Conservation (phyloP, 371 early-diverging fungal species). For the Lichtheimia ornata region DNA sequence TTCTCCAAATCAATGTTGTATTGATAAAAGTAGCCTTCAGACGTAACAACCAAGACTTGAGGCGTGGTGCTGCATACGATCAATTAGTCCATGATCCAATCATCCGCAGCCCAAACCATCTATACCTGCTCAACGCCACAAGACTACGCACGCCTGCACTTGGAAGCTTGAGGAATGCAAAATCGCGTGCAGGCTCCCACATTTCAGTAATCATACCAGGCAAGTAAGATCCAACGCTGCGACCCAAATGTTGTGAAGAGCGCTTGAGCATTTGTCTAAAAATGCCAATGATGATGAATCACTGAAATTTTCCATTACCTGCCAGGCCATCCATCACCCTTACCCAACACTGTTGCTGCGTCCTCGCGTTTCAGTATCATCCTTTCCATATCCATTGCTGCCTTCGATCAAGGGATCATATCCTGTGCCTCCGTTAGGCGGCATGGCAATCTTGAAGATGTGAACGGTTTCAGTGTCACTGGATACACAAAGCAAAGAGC, state of each 20-base stretch:
- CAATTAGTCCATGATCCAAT: too few relatives aligned
- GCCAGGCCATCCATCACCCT: neutral
- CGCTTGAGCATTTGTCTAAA: constrained; percentile 54
- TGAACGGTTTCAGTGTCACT: constrained; percentile 97
- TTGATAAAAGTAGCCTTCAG: constrained; percentile 89
- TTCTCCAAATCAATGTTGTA: constrained; percentile 88
- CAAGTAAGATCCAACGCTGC: constrained; percentile 74
- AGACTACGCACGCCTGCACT: constrained; percentile 79
- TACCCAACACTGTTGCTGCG: constrained; percentile 24
- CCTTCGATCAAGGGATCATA: neutral
- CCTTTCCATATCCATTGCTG: constrained; percentile 7
- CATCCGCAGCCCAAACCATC: too few relatives aligned
- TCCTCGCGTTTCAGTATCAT: constrained; percentile 4
- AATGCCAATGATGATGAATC: neutral
- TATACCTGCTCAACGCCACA: constrained; percentile 75
- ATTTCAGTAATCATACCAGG: constrained; percentile 90
- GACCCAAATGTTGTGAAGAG: constrained; percentile 60
- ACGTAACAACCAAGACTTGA: constrained; percentile 89
- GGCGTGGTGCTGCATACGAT: constrained; percentile 58
- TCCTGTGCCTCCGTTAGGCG: neutral
- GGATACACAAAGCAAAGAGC: constrained; percentile 83
- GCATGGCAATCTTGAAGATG: constrained; percentile 75
- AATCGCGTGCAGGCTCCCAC: constrained; percentile 94
- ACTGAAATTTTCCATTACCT: neutral
- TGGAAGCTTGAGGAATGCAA: constrained; percentile 89